Evolutionary conservation across 2,329 filamentous ascomycete species (phyloP).

Genomic region (Ophiostoma triangulosporum): DNA sequence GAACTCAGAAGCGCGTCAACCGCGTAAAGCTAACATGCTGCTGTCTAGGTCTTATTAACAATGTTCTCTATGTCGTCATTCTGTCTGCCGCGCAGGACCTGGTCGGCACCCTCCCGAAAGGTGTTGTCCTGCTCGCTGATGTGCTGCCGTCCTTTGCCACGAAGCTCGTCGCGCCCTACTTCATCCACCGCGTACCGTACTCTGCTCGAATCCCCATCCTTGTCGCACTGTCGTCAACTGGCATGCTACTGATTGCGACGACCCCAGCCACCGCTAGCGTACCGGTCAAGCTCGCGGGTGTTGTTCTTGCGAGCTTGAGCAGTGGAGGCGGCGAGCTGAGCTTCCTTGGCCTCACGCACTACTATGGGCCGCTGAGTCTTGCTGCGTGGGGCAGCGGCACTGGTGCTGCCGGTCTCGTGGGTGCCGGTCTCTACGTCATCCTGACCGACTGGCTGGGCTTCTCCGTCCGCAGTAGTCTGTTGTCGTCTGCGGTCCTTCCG

Average conservation of each 20-base stretch:
- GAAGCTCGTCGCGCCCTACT: slow-evolving; percentile 84
- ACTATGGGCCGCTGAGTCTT: slow-evolving; percentile 75
- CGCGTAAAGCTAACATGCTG: neutral
- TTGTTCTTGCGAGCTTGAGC: slow-evolving; percentile 72
- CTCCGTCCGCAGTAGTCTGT: slow-evolving; percentile 57
- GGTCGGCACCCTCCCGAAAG: slow-evolving; percentile 78
- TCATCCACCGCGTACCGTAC: slow-evolving; percentile 82
- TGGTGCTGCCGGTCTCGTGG: slow-evolving; percentile 74
- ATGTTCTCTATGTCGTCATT: slow-evolving; percentile 95
- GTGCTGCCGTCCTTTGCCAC: slow-evolving; percentile 80
- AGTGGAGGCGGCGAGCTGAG: slow-evolving; percentile 81
- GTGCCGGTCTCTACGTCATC: slow-evolving; percentile 76
- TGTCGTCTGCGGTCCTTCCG: slow-evolving; percentile 69
- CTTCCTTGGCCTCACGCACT: slow-evolving; percentile 84
- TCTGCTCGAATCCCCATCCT: slow-evolving; percentile 59
- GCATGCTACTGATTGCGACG: slow-evolving; percentile 81
- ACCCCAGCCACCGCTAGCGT: slow-evolving; percentile 56
- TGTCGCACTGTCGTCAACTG: slow-evolving; percentile 59
- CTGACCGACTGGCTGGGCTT: slow-evolving; percentile 70
- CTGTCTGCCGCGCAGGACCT: slow-evolving; percentile 91
- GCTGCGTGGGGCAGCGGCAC: slow-evolving; percentile 90
- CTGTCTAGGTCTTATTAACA: slow-evolving; percentile 61
- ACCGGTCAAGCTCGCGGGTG: slow-evolving; percentile 63
- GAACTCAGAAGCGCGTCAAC: neutral
- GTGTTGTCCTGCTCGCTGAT: slow-evolving; percentile 82